Conservation (phyloP, 169 alveolate species). For the Plasmodium knowlesi region DNA sequence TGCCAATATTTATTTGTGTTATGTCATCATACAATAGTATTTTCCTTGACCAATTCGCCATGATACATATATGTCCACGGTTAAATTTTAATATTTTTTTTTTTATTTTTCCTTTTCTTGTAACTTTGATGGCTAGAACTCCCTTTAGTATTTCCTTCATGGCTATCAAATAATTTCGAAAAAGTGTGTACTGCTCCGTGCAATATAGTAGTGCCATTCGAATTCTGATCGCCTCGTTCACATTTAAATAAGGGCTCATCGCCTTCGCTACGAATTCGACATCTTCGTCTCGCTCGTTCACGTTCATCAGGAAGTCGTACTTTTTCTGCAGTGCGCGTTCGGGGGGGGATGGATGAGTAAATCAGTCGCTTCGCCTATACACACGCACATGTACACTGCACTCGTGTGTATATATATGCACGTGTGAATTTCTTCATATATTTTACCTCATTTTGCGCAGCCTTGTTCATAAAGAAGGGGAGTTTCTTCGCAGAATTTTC, state of each 20-base stretch:
- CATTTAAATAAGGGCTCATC: slow-evolving; percentile 4
- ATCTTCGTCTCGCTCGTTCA: slow-evolving; percentile 20
- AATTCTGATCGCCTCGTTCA: slow-evolving; percentile 7
- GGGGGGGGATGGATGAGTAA: background rate
- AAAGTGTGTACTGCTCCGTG: slow-evolving; percentile 21
- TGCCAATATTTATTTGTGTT: slow-evolving; percentile 43
- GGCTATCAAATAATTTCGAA: slow-evolving; percentile 40
- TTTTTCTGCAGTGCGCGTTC: background rate
- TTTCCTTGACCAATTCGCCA: slow-evolving; percentile 50
- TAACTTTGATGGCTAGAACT: slow-evolving; percentile 16
- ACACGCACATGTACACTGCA: background rate
- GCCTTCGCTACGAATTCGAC: slow-evolving; percentile 4
- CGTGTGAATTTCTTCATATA: background rate
- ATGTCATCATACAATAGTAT: slow-evolving; percentile 58
- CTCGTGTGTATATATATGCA: background rate
- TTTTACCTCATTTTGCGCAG: background rate
- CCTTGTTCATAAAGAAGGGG: slow-evolving; percentile 41
- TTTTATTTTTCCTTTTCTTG: slow-evolving; percentile 25
- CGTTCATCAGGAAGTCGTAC: slow-evolving; percentile 19
- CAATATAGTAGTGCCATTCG: slow-evolving; percentile 36
- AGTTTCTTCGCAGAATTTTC: slow-evolving; percentile 19
- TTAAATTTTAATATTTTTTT: slow-evolving; percentile 13
- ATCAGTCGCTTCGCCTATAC: background rate
- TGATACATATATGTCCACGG: slow-evolving; percentile 3
- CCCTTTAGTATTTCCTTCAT: slow-evolving; percentile 18